Percentiles rank a stretch among this genome's conserved stretches.
These are phyloP conservation scores for Emmonsiellopsis sp. DNA, from an alignment of 2,329 filamentous ascomycete species.

Conservation along the genomic window DNA sequence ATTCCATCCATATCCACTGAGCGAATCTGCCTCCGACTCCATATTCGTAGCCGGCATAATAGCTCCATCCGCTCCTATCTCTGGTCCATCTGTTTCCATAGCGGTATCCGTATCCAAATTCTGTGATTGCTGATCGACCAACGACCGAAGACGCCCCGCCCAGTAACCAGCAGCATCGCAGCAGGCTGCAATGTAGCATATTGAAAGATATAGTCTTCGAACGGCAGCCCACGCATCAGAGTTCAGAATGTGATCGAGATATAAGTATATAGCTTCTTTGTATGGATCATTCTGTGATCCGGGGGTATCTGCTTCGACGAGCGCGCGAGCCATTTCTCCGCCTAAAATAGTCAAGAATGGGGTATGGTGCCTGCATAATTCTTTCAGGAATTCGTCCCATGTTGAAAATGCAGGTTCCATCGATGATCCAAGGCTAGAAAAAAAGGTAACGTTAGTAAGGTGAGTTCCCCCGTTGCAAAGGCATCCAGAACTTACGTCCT, in stretches of 20 bases:
- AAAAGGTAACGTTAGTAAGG: slow-evolving; percentile 4
- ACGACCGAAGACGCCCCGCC: slow-evolving; percentile 1
- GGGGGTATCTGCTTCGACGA: slow-evolving; percentile 19
- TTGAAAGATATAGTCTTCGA: slow-evolving; percentile 18
- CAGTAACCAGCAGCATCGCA: slow-evolving; percentile 8
- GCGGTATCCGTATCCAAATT: neutral
- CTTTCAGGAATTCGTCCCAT: slow-evolving; percentile 28
- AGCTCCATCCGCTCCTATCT: neutral
- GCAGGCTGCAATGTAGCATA: slow-evolving; percentile 26
- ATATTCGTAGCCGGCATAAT: neutral
- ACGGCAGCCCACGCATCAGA: slow-evolving; percentile 27
- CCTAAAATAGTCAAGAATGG: slow-evolving; percentile 30
- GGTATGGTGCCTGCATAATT: slow-evolving; percentile 24
- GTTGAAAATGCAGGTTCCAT: slow-evolving; percentile 21
- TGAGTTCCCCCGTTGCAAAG: neutral
- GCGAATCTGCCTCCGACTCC: slow-evolving; percentile 1
- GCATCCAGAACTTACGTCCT: slow-evolving; percentile 4
- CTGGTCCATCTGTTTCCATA: neutral
- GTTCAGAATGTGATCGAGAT: slow-evolving; percentile 40
- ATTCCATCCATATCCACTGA: slow-evolving; percentile 11
- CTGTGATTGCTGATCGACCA: neutral
- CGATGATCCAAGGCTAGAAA: slow-evolving; percentile 17
- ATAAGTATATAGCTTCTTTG: slow-evolving; percentile 38
- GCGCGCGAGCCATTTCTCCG: slow-evolving; percentile 26
- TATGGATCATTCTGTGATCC: slow-evolving; percentile 19